These are phyloP conservation scores for Lepidium didymum DNA, from an alignment of 345 rosid species.

Conservation along the genomic window DNA sequence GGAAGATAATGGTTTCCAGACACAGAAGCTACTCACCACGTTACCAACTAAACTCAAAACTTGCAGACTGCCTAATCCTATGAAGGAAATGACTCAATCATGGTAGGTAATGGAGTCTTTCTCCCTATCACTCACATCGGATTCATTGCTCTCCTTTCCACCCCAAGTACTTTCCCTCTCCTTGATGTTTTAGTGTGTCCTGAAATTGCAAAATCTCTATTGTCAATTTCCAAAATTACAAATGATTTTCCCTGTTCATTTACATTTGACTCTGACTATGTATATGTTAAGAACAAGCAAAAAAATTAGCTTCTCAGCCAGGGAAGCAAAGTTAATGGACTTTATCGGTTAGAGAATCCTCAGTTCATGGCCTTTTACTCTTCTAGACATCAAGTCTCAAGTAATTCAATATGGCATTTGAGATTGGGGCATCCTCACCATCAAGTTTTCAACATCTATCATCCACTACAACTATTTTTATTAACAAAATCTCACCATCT, in stretches of 20 bases:
- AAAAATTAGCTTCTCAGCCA: not conserved
- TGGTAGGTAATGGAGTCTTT: not conserved
- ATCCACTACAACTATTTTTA: not conserved
- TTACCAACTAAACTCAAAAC: not conserved
- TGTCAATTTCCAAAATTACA: not conserved
- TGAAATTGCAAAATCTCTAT: not conserved
- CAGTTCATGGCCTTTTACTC: not conserved
- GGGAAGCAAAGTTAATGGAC: not conserved
- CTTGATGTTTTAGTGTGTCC: not conserved
- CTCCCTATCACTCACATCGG: not conserved
- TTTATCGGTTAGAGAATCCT: not conserved
- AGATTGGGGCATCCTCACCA: fast-evolving
- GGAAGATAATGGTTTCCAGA: not conserved
- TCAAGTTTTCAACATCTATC: not conserved
- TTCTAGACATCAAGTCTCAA: not conserved
- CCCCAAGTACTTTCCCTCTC: not conserved
- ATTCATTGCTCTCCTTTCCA: not conserved
- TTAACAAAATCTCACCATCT: not conserved
- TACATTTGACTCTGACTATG: not conserved
- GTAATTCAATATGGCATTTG: not conserved
- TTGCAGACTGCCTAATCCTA: not conserved
- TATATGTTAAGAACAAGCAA: not conserved
- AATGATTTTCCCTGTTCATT: not conserved
- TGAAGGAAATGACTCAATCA: not conserved
- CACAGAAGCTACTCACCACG: not conserved